Conservation (phyloP, 1,284 basidiomycete genomes). For the Marasmius oreades region DNA sequence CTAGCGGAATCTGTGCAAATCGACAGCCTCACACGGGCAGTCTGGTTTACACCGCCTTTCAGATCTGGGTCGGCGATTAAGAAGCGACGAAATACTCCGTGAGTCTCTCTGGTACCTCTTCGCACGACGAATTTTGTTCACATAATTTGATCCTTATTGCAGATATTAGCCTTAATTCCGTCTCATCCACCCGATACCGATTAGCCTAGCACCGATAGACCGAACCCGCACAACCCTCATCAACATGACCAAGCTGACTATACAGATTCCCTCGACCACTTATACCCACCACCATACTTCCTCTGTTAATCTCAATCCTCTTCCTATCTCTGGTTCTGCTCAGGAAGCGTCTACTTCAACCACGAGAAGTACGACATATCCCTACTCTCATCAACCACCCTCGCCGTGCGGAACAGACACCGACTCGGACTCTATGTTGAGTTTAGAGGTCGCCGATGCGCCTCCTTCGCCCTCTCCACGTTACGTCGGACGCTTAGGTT, state of each 20-base stretch:
- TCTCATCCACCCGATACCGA: not conserved
- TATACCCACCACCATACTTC: not conserved
- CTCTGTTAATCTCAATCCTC: not conserved
- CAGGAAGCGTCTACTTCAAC: not conserved
- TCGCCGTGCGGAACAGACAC: not conserved
- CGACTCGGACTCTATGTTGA: not conserved
- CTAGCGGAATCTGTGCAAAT: too few species aligned
- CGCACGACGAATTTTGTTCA: not conserved
- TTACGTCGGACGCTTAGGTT: not conserved
- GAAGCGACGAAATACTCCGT: not conserved
- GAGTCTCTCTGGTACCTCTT: not conserved
- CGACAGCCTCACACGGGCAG: too few species aligned
- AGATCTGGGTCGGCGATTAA: not conserved
- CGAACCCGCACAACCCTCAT: not conserved
- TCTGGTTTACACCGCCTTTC: too few species aligned
- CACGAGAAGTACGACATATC: not conserved
- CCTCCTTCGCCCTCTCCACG: not conserved
- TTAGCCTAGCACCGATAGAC: not conserved
- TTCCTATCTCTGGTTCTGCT: not conserved
- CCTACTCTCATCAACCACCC: not conserved
- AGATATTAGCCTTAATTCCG: not conserved
- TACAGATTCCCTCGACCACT: not conserved
- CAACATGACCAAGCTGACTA: not conserved
- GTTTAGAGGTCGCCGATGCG: not conserved
- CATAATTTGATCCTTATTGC: not conserved